phyloP scores from a whole-genome alignment of 1,284 basidiomycete genomes.

The Apiotrichum montevideense region DNA sequence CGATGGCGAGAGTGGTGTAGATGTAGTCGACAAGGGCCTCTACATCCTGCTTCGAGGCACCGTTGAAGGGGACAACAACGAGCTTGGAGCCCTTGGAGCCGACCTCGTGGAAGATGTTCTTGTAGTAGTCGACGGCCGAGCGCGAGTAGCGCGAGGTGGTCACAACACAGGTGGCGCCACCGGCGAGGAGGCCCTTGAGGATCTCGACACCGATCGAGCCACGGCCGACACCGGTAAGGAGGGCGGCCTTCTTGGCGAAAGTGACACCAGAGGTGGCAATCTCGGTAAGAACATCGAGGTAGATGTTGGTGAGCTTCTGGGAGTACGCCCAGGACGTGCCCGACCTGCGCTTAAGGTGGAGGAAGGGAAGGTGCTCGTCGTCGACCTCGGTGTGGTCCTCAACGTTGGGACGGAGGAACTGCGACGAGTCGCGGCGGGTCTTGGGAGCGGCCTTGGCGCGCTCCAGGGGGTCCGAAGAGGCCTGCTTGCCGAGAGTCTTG shows the following conservation, averaged over 20 bases:
- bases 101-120: slow-evolving; percentile 92
- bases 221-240: slow-evolving; percentile 94
- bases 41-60: slow-evolving; percentile 89
- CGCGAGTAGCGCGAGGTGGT: slow-evolving; percentile 95
- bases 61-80: slow-evolving; percentile 97
- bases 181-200: slow-evolving; percentile 90
- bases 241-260: slow-evolving; percentile 97
- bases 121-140: slow-evolving; percentile 94
- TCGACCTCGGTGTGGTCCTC: slow-evolving; percentile 66
- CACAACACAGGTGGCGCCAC: slow-evolving; percentile 92
- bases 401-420: slow-evolving; percentile 84
- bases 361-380: slow-evolving; percentile 84
- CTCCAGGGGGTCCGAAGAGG: slow-evolving; percentile 18
- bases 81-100: slow-evolving; percentile 91
- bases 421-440: slow-evolving; percentile 75
- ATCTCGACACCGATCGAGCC: slow-evolving; percentile 97
- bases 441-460: slow-evolving; percentile 30
- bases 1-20: slow-evolving; percentile 86
- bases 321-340: slow-evolving; percentile 94
- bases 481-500: slow-evolving; percentile 59
- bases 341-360: slow-evolving; percentile 97
- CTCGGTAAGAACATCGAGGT: slow-evolving; percentile 93
- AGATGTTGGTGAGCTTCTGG: slow-evolving; percentile 89
- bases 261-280: slow-evolving; percentile 97
- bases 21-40: slow-evolving; percentile 98